These are phyloP conservation scores for Hymenoscyphus albidus DNA, from an alignment of 2,329 filamentous ascomycete species.

Conservation along the genomic window DNA sequence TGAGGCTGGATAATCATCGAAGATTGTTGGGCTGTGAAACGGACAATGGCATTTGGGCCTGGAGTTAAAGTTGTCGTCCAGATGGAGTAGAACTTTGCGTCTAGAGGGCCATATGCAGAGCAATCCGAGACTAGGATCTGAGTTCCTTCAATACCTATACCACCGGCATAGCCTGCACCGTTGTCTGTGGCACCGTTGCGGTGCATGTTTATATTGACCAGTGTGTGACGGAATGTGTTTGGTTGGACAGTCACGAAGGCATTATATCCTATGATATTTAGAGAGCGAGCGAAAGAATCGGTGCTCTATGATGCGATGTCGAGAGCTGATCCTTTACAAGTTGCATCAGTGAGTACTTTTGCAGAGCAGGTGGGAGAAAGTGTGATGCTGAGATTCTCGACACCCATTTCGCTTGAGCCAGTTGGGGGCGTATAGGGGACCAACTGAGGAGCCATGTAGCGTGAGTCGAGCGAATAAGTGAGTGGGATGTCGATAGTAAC, in stretches of 20 bases:
- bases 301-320: neutral
- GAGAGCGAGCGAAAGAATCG: neutral
- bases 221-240: neutral
- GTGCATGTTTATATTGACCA: neutral
- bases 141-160: neutral
- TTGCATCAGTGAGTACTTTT: neutral
- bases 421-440: neutral
- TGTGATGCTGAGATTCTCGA: neutral
- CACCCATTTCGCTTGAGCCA: neutral
- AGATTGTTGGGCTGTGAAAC: neutral
- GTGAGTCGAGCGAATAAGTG: neutral
- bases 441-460: neutral
- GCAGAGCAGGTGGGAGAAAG: neutral
- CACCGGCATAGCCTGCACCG: neutral
- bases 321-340: neutral
- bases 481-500: neutral
- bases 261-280: neutral
- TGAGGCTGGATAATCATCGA: neutral
- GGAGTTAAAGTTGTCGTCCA: neutral
- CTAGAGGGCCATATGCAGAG: neutral
- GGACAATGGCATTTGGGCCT: neutral
- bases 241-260: neutral
- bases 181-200: neutral
- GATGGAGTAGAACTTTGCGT: neutral
- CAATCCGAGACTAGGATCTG: neutral